phyloP scores from a whole-genome alignment of 2,329 filamentous ascomycete species.

The Aureobasidium zeae region DNA sequence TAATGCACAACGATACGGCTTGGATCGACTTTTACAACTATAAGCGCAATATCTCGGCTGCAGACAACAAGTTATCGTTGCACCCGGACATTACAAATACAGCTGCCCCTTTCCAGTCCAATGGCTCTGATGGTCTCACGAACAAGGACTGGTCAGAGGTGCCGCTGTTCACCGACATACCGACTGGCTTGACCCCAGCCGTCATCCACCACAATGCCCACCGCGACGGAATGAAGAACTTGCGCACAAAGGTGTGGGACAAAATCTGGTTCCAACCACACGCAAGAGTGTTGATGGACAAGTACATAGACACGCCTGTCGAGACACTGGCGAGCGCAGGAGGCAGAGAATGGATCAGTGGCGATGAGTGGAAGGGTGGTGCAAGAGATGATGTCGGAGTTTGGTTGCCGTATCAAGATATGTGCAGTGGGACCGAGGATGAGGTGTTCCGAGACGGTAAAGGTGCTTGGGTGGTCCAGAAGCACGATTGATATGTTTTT shows the following conservation, averaged over 20 bases:
- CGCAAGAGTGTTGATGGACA: constrained; percentile 17
- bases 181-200: constrained; percentile 16
- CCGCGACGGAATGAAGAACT: constrained; percentile 13
- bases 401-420: constrained; percentile 12
- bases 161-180: constrained; percentile 16
- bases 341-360: constrained; percentile 20
- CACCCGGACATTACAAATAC: constrained; percentile 19
- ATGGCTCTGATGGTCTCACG: constrained; percentile 11
- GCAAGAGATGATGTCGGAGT: constrained; percentile 25
- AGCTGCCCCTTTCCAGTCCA: constrained; percentile 14
- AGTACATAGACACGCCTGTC: constrained; percentile 16
- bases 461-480: constrained; percentile 1
- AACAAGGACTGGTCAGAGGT: constrained; percentile 16
- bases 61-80: constrained; percentile 13
- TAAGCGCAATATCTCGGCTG: constrained; percentile 19
- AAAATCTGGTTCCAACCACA: constrained; percentile 18
- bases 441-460: constrained; percentile 14
- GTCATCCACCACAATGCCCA: constrained; percentile 16
- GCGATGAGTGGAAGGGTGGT: constrained; percentile 11
- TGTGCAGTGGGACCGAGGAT: constrained; percentile 3
- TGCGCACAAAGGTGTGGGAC: constrained; percentile 11
- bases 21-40: constrained; percentile 17
- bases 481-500: constrained; percentile 1
- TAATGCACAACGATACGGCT: constrained; percentile 19
- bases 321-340: constrained; percentile 30